phyloP scores from a whole-genome alignment of 257 asterid genomes.

The Haberlea rhodopensis region DNA sequence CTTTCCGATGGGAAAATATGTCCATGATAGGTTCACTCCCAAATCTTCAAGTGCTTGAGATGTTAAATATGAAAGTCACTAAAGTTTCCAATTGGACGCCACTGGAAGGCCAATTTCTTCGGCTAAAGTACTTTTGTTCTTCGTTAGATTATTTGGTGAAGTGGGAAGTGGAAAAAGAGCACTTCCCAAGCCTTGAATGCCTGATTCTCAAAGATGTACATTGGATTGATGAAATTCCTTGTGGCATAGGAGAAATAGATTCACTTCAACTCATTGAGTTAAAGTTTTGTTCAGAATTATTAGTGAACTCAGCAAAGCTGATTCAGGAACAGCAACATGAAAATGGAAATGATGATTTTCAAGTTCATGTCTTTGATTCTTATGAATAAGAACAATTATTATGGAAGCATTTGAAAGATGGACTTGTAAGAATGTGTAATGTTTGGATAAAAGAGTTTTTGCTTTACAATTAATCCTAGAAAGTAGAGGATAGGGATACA shows the following conservation, averaged over 20 bases:
- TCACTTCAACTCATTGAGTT: too few relatives aligned
- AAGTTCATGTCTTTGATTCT: slow-evolving; percentile 21
- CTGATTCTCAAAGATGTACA: neutral
- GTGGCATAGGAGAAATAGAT: slow-evolving; percentile 15
- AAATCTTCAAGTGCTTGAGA: slow-evolving; percentile 12
- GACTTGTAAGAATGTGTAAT: too few relatives aligned
- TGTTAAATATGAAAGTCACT: neutral
- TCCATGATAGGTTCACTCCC: neutral
- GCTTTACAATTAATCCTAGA: too few relatives aligned
- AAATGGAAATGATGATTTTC: slow-evolving; percentile 22
- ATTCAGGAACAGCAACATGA: slow-evolving; percentile 24
- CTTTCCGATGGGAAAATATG: neutral
- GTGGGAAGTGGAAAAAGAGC: too few relatives aligned
- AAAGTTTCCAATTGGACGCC: slow-evolving; percentile 5
- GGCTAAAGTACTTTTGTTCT: too few relatives aligned
- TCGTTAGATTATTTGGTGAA: too few relatives aligned
- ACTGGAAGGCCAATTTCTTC: slow-evolving; percentile 13
- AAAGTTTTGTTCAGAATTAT: neutral
- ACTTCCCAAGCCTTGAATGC: slow-evolving; percentile 17
- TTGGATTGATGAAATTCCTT: slow-evolving; percentile 19
- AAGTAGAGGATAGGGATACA: too few relatives aligned
- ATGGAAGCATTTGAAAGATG: too few relatives aligned
- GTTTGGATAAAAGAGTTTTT: too few relatives aligned
- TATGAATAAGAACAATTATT: too few relatives aligned
- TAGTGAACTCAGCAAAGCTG: slow-evolving; percentile 11